phyloP scores from a whole-genome alignment of 768 basidiomycete species.

The Tephrocybe rancida region DNA sequence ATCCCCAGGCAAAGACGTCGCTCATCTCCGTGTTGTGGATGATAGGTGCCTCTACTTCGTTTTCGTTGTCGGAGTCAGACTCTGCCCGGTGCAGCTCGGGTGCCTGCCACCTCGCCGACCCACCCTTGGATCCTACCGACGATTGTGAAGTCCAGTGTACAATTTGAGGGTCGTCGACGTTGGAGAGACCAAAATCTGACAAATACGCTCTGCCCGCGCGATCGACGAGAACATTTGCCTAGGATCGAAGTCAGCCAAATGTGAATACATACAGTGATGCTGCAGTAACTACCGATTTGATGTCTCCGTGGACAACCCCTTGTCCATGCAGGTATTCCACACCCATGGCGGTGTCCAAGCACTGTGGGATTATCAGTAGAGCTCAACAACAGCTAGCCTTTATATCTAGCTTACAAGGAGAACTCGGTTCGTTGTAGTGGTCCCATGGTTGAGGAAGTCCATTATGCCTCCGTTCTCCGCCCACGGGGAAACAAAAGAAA shows the following conservation, averaged over 20 bases:
- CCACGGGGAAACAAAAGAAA: slow-evolving; percentile 33
- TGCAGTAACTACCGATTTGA: slow-evolving; percentile 24
- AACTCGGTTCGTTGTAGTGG: slow-evolving; percentile 16
- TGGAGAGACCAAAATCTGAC: slow-evolving; percentile 27
- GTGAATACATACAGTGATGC: not conserved
- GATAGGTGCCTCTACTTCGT: not conserved
- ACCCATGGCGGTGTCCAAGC: slow-evolving; percentile 23
- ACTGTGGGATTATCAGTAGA: not conserved
- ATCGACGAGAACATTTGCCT: slow-evolving; percentile 27
- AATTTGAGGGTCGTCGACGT: slow-evolving; percentile 18
- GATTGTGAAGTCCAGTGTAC: slow-evolving; percentile 7
- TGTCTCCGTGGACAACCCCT: slow-evolving; percentile 29
- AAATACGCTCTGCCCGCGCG: slow-evolving; percentile 21
- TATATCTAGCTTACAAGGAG: not conserved
- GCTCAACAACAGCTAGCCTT: not conserved
- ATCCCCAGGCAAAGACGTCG: slow-evolving; percentile 28
- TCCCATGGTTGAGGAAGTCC: slow-evolving; percentile 24
- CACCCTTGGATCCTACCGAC: slow-evolving; percentile 12
- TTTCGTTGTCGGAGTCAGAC: not conserved
- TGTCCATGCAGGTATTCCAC: slow-evolving; percentile 23
- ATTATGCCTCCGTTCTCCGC: slow-evolving; percentile 22
- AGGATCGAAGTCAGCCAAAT: not conserved
- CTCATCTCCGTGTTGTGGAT: too few relatives aligned
- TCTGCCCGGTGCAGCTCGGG: slow-evolving; percentile 19
- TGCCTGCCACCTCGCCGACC: slow-evolving; percentile 25